A percentile compares a stretch with the other conserved stretches of the same genome.
phyloP scores from a whole-genome alignment of 371 early-diverging fungal species.

The Fennellomyces sp. region DNA sequence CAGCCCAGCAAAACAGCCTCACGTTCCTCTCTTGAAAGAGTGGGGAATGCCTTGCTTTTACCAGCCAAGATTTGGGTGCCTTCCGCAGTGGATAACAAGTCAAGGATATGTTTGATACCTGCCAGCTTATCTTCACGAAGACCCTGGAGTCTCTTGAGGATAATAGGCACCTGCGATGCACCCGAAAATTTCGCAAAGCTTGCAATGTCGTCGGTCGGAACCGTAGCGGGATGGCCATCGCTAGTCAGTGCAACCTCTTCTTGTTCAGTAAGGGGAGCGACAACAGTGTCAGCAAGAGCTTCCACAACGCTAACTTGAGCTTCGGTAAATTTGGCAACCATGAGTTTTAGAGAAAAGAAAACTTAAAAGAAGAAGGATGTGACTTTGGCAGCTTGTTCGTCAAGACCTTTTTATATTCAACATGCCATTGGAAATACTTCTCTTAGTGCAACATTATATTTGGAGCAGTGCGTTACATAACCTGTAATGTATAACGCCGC shows the following conservation, averaged over 20 bases:
- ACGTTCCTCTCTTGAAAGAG: slow-evolving; percentile 49
- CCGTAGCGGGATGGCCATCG: not conserved
- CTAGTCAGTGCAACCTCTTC: slow-evolving; percentile 32
- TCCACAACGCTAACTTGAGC: slow-evolving; percentile 41
- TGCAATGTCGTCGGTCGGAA: slow-evolving; percentile 4
- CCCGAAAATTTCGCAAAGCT: slow-evolving; percentile 19
- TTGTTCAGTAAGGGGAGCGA: slow-evolving; percentile 36
- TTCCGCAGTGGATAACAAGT: slow-evolving; percentile 36
- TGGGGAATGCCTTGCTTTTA: slow-evolving; percentile 45
- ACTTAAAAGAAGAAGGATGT: too few species aligned
- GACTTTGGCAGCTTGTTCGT: too few species aligned
- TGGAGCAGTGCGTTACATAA: too few species aligned
- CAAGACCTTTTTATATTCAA: too few species aligned
- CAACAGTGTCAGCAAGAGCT: slow-evolving; percentile 50
- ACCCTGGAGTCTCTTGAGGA: slow-evolving; percentile 23
- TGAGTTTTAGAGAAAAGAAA: too few species aligned
- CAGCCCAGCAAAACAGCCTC: slow-evolving; percentile 47
- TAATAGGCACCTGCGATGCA: slow-evolving; percentile 5
- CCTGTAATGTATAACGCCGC: too few species aligned
- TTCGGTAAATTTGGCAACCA: slow-evolving; percentile 24
- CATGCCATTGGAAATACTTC: too few species aligned
- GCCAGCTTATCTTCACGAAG: slow-evolving; percentile 34
- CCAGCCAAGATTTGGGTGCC: slow-evolving; percentile 67
- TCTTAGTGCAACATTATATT: too few species aligned
- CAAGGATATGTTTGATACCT: slow-evolving; percentile 28